phyloP scores from a whole-genome alignment of 2,329 filamentous ascomycete genomes.

The Colletotrichum somersetense region DNA sequence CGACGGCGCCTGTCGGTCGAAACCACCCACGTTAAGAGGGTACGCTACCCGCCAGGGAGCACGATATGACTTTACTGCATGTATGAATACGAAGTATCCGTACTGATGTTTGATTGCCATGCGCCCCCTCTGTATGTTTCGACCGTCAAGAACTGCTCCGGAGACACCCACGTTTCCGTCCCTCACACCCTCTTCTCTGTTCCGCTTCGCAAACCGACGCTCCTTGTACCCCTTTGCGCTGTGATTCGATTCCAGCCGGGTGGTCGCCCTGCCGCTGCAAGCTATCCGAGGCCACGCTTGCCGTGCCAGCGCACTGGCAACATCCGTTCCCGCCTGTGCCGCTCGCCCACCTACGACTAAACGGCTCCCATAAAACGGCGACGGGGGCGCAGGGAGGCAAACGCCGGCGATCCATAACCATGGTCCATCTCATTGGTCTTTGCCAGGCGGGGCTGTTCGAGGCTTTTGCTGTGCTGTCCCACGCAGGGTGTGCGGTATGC shows the following conservation, averaged over 20 bases:
- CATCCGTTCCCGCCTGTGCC: constrained; percentile 30
- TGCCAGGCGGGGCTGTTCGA: not conserved
- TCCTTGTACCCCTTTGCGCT: not conserved
- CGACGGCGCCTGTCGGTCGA: not conserved
- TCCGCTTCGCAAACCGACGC: not conserved
- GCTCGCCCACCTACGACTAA: not conserved
- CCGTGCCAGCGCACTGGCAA: constrained; percentile 21
- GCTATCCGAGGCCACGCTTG: constrained; percentile 12
- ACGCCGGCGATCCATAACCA: not conserved
- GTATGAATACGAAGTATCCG: not conserved
- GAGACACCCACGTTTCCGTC: constrained; percentile 11
- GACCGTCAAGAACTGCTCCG: not conserved
- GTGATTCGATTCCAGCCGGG: constrained; percentile 7
- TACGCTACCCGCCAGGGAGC: constrained; percentile 2
- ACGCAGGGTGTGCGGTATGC: constrained; percentile 4
- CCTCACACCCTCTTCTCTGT: not conserved
- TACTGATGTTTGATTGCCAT: not conserved
- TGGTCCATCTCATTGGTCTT: not conserved
- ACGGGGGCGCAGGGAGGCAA: too few relatives aligned
- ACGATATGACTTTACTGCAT: not conserved
- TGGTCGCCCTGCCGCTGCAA: constrained; percentile 22
- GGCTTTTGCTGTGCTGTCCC: not conserved
- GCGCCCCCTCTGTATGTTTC: not conserved
- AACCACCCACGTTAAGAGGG: not conserved
- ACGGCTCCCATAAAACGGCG: not conserved